A percentile compares a stretch with the other conserved stretches of the same genome.
Evolutionary conservation across 805 yeast genomes (phyloP).

Genomic region (Saturnispora diversa): DNA sequence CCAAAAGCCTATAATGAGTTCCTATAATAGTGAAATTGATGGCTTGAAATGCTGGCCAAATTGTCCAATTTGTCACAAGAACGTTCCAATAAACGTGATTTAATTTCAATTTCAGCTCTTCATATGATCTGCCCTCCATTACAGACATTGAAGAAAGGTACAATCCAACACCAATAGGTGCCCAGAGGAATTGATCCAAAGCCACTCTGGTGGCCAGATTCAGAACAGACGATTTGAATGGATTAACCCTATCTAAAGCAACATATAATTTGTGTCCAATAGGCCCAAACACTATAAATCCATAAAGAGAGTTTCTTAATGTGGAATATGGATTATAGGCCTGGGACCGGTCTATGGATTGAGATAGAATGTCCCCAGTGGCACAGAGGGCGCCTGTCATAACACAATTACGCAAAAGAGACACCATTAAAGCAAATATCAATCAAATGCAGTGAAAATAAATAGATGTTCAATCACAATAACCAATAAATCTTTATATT

Average conservation of each 20-base stretch:
- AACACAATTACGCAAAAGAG: not conserved
- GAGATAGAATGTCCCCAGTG: constrained; percentile 6
- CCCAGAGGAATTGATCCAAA: constrained; percentile 66
- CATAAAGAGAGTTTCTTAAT: constrained; percentile 4
- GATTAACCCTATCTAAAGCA: not conserved
- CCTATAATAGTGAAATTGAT: constrained; percentile 74
- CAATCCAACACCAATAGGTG: constrained; percentile 70
- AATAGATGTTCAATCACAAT: no score
- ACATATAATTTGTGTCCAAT: constrained; percentile 8
- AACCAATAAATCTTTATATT: no score
- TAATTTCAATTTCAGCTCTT: constrained; percentile 37
- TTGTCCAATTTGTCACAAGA: constrained; percentile 64
- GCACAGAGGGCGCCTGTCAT: constrained; percentile 8
- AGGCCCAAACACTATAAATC: constrained; percentile 7
- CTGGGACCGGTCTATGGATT: constrained; percentile 1
- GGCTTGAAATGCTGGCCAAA: constrained; percentile 87
- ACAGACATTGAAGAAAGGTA: constrained; percentile 62
- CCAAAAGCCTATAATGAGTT: constrained; percentile 53
- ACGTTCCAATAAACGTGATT: constrained; percentile 56
- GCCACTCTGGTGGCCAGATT: constrained; percentile 39
- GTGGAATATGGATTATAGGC: constrained; percentile 3
- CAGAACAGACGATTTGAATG: not conserved
- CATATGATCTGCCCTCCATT: constrained; percentile 46
- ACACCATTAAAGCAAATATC: not conserved
- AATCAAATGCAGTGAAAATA: no score